Base-by-base conservation (phyloP, 805 yeast genomes). In the Cyberlindnera euphorbiiphila region DNA sequence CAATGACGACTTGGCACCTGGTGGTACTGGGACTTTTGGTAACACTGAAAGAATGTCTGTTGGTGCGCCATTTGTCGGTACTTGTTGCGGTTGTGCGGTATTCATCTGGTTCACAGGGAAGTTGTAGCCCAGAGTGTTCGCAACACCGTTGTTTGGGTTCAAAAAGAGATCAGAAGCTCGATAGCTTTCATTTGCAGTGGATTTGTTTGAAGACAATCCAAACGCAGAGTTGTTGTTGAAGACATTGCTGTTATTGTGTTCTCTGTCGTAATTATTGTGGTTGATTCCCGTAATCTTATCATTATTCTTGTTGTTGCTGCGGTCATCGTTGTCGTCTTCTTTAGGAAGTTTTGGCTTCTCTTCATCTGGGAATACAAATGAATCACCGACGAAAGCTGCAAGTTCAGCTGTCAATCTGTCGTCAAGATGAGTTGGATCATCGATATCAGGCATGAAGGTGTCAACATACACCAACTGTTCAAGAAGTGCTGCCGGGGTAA, bases 391-490 rank as follows among this genome's bases (percentile, higher is more conserved):
- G 69, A 84, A 84, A 1, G 88, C 89, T 13, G 86, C 84, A 45
- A 84, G 68, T 53, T 84, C 93, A 13, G 74, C 76, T 6, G 77
- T 71, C 18, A 74, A 50, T 35, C 74, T 71, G 43, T 73, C 78
- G 47, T 74, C 79, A 19, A 73, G 62, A 25, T 64, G 62, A 8
- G 60, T 47, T 6, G 62, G 64, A 62, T 64, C 61, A 44, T 63
- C 65, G 54, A 60, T 47, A 50, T 71, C 74, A 6, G 78, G 77
- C 67, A 84, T 74, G 53, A 83, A 81, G 44, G 81, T 81, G 55
- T 84, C 94, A 24, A 84, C 85, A 50, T 82, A 84, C 3, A 85
- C 89, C 40, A 84, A 65, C 63, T 84, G 94, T 54, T 84, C 94
- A 37, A 84, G 56, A 18, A 84, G 50, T 4, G 69, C 69, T 26